These are phyloP conservation scores for Pezizomycotina sp. DNA, from an alignment of 2,329 filamentous ascomycete genomes.

Conservation along the genomic window DNA sequence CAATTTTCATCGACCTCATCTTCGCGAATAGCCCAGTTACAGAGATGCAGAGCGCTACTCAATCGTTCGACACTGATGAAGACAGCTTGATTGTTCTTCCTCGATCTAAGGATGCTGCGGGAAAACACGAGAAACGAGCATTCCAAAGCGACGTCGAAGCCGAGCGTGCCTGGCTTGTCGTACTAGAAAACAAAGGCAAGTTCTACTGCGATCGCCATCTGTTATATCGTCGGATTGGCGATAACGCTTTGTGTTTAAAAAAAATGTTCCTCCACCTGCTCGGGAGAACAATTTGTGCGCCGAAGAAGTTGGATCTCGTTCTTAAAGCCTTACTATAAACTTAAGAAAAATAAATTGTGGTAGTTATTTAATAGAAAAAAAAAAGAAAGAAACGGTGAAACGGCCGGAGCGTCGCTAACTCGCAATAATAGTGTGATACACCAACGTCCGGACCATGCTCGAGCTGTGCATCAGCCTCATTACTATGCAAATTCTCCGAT, in stretches of 20 bases:
- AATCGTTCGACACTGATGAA: too few species aligned
- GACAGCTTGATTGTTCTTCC: too few species aligned
- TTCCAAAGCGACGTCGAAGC: slow-evolving; percentile 25
- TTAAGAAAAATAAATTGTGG: neutral
- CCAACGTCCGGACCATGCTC: slow-evolving; percentile 24
- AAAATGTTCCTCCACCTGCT: too few species aligned
- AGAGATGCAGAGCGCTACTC: slow-evolving; percentile 7
- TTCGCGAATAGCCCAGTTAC: slow-evolving; percentile 19
- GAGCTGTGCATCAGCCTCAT: slow-evolving; percentile 23
- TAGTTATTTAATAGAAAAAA: neutral
- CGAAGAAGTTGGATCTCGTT: too few species aligned
- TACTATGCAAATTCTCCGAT: slow-evolving; percentile 25
- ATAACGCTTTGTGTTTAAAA: neutral
- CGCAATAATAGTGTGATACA: slow-evolving; percentile 26
- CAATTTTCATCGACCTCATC: slow-evolving; percentile 8
- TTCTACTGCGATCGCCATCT: slow-evolving; percentile 4
- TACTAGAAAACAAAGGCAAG: slow-evolving; percentile 26
- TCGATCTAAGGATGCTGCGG: too few species aligned
- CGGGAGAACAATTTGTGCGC: too few species aligned
- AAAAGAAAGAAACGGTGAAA: too few species aligned
- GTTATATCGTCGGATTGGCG: neutral
- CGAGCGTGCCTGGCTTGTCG: slow-evolving; percentile 25
- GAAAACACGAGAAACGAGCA: too few species aligned
- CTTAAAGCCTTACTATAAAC: too few species aligned
- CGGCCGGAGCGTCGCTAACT: too few species aligned